These are phyloP conservation scores for Backusella psychrophila DNA, from an alignment of 192 early-diverging fungal genomes.

Conservation along the genomic window DNA sequence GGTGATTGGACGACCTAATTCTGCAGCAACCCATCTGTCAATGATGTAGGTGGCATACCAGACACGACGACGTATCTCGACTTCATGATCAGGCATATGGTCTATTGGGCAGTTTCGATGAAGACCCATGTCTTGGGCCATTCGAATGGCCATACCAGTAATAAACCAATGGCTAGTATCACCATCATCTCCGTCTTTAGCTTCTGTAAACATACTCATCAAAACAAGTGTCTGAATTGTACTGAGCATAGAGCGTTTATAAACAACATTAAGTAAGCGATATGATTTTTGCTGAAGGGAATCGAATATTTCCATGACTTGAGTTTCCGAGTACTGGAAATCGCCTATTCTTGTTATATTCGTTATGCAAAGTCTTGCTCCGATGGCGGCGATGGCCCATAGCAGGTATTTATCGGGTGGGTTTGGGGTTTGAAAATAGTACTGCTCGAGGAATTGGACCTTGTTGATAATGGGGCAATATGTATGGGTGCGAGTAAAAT, in stretches of 20 bases:
- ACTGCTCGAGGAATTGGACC: slow-evolving; percentile 21
- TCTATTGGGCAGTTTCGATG: slow-evolving; percentile 60
- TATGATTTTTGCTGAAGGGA: slow-evolving; percentile 37
- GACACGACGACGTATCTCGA: slow-evolving; percentile 64
- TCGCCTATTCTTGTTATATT: background rate
- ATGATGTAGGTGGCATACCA: slow-evolving; percentile 73
- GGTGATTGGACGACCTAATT: slow-evolving; percentile 38
- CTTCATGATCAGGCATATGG: slow-evolving; percentile 51
- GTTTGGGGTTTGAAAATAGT: slow-evolving; percentile 18
- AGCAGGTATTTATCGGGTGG: slow-evolving; percentile 26
- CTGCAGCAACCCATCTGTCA: slow-evolving; percentile 56
- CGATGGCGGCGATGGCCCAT: slow-evolving; percentile 18
- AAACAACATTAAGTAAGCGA: slow-evolving; percentile 56
- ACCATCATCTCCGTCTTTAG: background rate
- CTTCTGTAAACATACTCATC: slow-evolving; percentile 51
- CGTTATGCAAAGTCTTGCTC: background rate
- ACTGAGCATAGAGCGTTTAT: slow-evolving; percentile 51
- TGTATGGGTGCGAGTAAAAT: slow-evolving; percentile 17
- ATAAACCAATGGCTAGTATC: slow-evolving; percentile 28
- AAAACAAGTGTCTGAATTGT: slow-evolving; percentile 66
- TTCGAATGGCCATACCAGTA: slow-evolving; percentile 54
- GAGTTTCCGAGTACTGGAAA: background rate
- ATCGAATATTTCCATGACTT: background rate
- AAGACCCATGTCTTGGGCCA: slow-evolving; percentile 79
- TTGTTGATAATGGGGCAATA: slow-evolving; percentile 31